Percentiles rank a stretch among this genome's conserved stretches.
phyloP scores from a whole-genome alignment of 495 filamentous ascomycete genomes.

The Hypomontagnella submonticulosa region DNA sequence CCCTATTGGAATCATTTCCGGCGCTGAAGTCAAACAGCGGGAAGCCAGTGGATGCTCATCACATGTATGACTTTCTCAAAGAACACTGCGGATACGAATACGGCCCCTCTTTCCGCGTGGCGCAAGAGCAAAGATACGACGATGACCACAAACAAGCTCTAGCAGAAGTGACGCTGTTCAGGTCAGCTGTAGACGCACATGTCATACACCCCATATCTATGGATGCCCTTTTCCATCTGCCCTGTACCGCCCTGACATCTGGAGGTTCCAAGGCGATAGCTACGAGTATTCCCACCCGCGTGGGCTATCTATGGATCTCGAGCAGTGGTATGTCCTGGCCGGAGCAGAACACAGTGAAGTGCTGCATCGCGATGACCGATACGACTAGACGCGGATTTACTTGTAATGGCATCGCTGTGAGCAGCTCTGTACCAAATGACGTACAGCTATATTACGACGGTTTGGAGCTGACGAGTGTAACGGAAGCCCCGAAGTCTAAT shows the following conservation, averaged over 20 bases:
- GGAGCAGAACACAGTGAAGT: background rate
- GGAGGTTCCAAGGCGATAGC: constrained; percentile 24
- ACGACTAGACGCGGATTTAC: background rate
- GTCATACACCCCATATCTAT: constrained; percentile 54
- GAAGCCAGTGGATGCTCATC: background rate
- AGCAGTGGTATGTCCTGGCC: constrained; percentile 4
- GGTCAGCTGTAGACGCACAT: constrained; percentile 30
- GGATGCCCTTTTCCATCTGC: constrained; percentile 27
- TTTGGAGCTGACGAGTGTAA: constrained; percentile 20
- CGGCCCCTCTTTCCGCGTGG: constrained; percentile 2
- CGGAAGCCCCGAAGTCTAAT: background rate
- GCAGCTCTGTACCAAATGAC: background rate
- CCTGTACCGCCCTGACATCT: constrained; percentile 15
- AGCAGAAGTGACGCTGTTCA: constrained; percentile 8
- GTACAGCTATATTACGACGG: constrained; percentile 26
- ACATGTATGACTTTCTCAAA: constrained; percentile 36
- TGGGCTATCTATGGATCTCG: constrained; percentile 26
- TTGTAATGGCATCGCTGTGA: constrained; percentile 10
- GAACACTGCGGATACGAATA: constrained; percentile 10
- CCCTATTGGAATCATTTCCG: background rate
- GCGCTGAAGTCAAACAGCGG: constrained; percentile 45
- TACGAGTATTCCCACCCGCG: constrained; percentile 21
- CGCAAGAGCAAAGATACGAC: constrained; percentile 47
- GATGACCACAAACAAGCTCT: constrained; percentile 7
- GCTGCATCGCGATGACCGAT: background rate